Evolutionary conservation across 164 flowering plant genomes (phyloP).

Genomic region (Annona squamosa): DNA sequence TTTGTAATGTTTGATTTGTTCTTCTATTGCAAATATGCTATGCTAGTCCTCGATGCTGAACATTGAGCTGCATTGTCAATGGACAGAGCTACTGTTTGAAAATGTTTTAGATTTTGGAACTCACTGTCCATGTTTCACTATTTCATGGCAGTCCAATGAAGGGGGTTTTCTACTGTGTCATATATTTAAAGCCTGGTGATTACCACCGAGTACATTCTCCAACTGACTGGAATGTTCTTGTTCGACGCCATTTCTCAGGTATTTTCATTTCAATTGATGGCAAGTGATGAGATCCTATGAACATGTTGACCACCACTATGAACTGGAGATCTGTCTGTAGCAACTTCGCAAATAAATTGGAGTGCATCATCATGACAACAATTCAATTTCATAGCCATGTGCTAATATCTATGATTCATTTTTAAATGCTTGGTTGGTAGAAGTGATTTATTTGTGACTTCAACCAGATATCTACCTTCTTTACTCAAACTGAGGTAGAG

Average conservation of each 20-base stretch:
- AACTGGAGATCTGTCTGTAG: not conserved
- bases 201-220: slow-evolving; percentile 95
- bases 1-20: no score
- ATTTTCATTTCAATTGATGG: slow-evolving; percentile 6
- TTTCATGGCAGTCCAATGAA: slow-evolving; percentile 66
- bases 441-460: not conserved
- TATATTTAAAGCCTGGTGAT: slow-evolving; percentile 88
- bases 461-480: no score
- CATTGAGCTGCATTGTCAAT: not conserved
- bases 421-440: not conserved
- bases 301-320: not conserved
- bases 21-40: not conserved
- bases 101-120: not conserved
- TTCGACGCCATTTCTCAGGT: slow-evolving; percentile 92
- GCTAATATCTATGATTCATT: not conserved
- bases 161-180: slow-evolving; percentile 91
- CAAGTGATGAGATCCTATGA: not conserved
- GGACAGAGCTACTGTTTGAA: not conserved
- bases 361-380: not conserved
- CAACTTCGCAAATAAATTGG: not conserved
- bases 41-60: not conserved
- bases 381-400: no score
- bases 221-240: slow-evolving; percentile 71
- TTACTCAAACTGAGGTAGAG: no score
- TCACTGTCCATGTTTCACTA: not conserved